These are phyloP conservation scores for Hippophae rhamnoides DNA, from an alignment of 306 rosid species.

Conservation along the genomic window DNA sequence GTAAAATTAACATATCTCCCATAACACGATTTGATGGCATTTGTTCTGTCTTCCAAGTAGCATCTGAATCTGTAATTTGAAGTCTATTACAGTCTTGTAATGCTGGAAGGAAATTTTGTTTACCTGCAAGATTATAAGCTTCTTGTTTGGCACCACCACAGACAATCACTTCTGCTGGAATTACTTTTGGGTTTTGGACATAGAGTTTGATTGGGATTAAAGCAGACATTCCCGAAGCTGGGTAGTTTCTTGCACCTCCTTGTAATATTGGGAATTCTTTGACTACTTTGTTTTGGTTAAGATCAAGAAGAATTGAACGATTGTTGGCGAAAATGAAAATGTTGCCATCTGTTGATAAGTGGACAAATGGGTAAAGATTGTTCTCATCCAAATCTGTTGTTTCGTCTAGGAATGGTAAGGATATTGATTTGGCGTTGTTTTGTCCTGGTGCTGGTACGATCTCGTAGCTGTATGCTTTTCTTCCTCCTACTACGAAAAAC, in stretches of 20 bases:
- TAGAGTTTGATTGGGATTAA: slow-evolving; percentile 54
- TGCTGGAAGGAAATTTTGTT: slow-evolving; percentile 29
- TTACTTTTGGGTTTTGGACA: neutral
- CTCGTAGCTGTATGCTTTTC: slow-evolving; percentile 55
- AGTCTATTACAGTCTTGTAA: slow-evolving; percentile 51
- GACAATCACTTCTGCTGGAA: slow-evolving; percentile 47
- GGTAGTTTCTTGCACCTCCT: slow-evolving; percentile 81
- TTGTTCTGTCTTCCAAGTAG: slow-evolving; percentile 39
- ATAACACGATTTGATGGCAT: slow-evolving; percentile 73
- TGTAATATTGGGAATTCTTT: slow-evolving; percentile 38
- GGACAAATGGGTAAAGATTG: slow-evolving; percentile 78
- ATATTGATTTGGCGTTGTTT: neutral
- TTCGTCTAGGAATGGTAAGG: slow-evolving; percentile 48
- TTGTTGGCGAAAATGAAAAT: slow-evolving; percentile 67
- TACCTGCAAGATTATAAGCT: slow-evolving; percentile 32
- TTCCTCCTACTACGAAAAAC: slow-evolving; percentile 60
- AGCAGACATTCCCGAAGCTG: slow-evolving; percentile 69
- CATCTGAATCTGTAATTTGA: slow-evolving; percentile 30
- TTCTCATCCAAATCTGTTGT: slow-evolving; percentile 81
- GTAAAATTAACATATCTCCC: slow-evolving; percentile 65
- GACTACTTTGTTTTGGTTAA: slow-evolving; percentile 28
- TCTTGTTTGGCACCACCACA: slow-evolving; percentile 64
- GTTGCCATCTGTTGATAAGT: slow-evolving; percentile 57
- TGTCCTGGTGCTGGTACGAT: slow-evolving; percentile 46
- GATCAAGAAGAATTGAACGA: slow-evolving; percentile 59